Evolutionary conservation across 78 protist genomes (phyloP), one percentile per base, ranked within the genome.

Genomic region (Tieghemostelium lacteum): DNA sequence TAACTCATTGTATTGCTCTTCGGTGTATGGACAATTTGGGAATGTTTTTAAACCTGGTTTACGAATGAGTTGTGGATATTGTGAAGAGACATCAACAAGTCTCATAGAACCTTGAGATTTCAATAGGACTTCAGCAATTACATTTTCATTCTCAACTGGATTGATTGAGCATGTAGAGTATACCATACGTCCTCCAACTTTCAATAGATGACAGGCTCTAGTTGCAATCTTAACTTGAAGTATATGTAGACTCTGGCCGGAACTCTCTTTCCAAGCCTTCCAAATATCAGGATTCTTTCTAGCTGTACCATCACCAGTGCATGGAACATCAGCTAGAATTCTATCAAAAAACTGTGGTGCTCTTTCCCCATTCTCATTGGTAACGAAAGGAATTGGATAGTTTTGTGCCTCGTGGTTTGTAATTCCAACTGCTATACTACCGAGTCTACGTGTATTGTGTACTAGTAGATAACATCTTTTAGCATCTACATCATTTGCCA

Each of bases 81-180:
- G 58, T 22, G 61, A 64, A 8, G 85, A 24, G 34, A 42, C 67
- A 62, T 97, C 98, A 29, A 98, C 95, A 0, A 98, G 40, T 65
- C 88, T 69, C 20, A 96, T 57, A 2, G 92, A 73, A 62, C 97
- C 96, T 8, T 20, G 40, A 0, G 58, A 39, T 28, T 78, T 39
- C 8, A 77, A 40, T 37, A 99, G 73, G 5, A 97, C 16, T 5
- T 67, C 92, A 0, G 97, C 95, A 31, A 98, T 94, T 28, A 98
- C 99, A 0, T 99, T 98, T 80, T 99, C 99, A 70, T 99, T 88
- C 61, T 99, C 99, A 33, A 97, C 17, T 0, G 99, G 99, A 55
- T 96, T 96, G 73, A 98, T 45, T 16, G 98, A 95, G 95, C 99
- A 99, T 4, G 99, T 99, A 6, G 98, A 95, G 93, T 99, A 99